A percentile compares a stretch with the other conserved stretches of the same genome.
phyloP scores from a whole-genome alignment of 768 basidiomycete species.

The Myochromella boudieri region DNA sequence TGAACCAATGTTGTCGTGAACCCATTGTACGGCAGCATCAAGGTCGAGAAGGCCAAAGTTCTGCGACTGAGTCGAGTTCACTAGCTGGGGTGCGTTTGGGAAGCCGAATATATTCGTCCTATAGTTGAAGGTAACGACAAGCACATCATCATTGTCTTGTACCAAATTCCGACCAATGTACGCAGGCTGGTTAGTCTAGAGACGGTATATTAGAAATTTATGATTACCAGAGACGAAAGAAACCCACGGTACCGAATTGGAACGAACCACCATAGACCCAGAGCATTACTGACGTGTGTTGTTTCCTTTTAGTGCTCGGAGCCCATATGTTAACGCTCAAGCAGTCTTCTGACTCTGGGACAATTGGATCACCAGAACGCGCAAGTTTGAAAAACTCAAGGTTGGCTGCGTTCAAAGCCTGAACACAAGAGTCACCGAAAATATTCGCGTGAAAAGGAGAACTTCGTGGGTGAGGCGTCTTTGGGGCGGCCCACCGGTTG shows the following conservation, averaged over 20 bases:
- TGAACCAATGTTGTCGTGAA: constrained; percentile 40
- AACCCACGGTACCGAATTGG: constrained; percentile 32
- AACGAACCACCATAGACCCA: constrained; percentile 40
- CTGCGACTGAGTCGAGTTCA: constrained; percentile 20
- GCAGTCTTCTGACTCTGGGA: constrained; percentile 34
- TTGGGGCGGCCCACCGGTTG: constrained; percentile 31
- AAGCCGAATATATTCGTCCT: constrained; percentile 35
- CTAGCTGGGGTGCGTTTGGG: constrained; percentile 35
- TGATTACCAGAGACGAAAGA: neutral
- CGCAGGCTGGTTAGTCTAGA: constrained; percentile 25
- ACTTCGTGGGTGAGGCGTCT: constrained; percentile 18
- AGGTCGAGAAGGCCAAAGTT: constrained; percentile 38
- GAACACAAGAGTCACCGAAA: constrained; percentile 31
- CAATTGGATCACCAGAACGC: constrained; percentile 17
- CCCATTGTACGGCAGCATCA: constrained; percentile 42
- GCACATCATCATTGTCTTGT: constrained; percentile 31
- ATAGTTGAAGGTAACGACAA: constrained; percentile 22
- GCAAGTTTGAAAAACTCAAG: constrained; percentile 23
- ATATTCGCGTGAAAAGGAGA: constrained; percentile 22
- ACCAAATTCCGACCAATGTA: constrained; percentile 33
- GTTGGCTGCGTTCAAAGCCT: constrained; percentile 19
- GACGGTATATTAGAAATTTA: neutral
- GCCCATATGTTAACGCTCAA: constrained; percentile 38
- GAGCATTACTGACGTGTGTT: constrained; percentile 31
- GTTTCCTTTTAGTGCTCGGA: constrained; percentile 27